Evolutionary conservation across 2,329 filamentous ascomycete species (phyloP).

Genomic region (Balansia obtecta): DNA sequence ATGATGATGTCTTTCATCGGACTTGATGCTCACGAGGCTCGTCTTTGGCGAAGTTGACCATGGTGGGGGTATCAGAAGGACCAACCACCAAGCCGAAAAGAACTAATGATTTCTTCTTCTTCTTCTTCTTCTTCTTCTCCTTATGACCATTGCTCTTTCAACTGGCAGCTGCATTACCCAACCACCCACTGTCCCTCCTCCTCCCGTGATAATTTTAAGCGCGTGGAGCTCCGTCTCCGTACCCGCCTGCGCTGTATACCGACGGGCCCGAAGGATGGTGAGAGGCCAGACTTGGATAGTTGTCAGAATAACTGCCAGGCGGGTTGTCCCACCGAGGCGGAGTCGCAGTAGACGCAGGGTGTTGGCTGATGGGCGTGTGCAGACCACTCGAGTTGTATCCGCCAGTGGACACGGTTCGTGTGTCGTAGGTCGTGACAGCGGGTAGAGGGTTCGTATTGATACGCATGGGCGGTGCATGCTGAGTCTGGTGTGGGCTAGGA

Average conservation of each 20-base stretch:
- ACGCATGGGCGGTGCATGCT: slow-evolving; percentile 20
- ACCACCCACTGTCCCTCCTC: too few species aligned
- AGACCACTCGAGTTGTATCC: slow-evolving; percentile 28
- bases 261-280: slow-evolving; percentile 22
- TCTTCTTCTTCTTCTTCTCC: too few species aligned
- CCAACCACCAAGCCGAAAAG: too few species aligned
- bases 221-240: slow-evolving; percentile 29
- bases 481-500: slow-evolving; percentile 21
- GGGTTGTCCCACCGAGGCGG: slow-evolving; percentile 29
- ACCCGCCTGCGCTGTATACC: slow-evolving; percentile 30
- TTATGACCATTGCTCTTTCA: too few species aligned
- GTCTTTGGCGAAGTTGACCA: too few species aligned
- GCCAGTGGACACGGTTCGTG: slow-evolving; percentile 16
- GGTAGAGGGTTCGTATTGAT: slow-evolving; percentile 26
- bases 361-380: slow-evolving; percentile 27
- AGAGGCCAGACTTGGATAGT: slow-evolving; percentile 25
- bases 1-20: neutral
- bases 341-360: slow-evolving; percentile 24
- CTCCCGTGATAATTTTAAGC: slow-evolving; percentile 17
- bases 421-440: slow-evolving; percentile 27
- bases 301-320: slow-evolving; percentile 25
- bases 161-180: too few species aligned
- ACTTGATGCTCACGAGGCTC: neutral
- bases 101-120: too few species aligned
- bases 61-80: too few species aligned